Evolutionary conservation across 129 eudicot species (phyloP).

Genomic region (Saposhnikovia divaricata): DNA sequence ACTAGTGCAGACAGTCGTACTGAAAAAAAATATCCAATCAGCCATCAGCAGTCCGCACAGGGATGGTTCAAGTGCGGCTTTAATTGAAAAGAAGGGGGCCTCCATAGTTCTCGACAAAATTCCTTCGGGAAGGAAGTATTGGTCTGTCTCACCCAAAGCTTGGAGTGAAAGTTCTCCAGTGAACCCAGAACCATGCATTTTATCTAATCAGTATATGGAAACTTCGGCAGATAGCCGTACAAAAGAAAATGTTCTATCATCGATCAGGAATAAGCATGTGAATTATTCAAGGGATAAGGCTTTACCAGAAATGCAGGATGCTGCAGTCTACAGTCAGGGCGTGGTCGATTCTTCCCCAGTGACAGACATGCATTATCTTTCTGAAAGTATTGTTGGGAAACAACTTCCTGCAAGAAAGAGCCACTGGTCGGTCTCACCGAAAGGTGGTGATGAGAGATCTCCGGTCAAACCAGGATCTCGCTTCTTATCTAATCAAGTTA

Average conservation of each 20-base stretch:
- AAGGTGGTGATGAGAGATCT: conserved; percentile 32
- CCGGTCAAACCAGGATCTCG: conserved; percentile 44
- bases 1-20: not conserved
- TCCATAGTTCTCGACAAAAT: conserved; percentile 44
- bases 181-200: not conserved
- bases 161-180: conserved; percentile 11
- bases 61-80: not conserved
- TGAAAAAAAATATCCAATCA: not conserved
- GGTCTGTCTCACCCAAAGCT: conserved; percentile 77
- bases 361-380: conserved; percentile 22
- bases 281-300: not conserved
- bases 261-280: not conserved
- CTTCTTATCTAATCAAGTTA: conserved; percentile 19
- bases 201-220: not conserved
- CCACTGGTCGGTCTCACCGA: conserved; percentile 73
- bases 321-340: not conserved
- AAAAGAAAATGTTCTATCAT: not conserved
- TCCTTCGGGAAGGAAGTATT: conserved; percentile 73
- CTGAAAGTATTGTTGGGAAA: conserved; percentile 30
- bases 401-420: too few relatives aligned
- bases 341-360: conserved; percentile 33
- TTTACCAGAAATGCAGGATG: not conserved
- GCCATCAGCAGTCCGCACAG: not conserved
- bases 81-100: not conserved
- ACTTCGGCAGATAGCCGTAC: not conserved